Percentiles rank a stretch among this genome's conserved stretches.
Evolutionary conservation across 148 eudicot species (phyloP).

Genomic region (Amaranthus cruentus): DNA sequence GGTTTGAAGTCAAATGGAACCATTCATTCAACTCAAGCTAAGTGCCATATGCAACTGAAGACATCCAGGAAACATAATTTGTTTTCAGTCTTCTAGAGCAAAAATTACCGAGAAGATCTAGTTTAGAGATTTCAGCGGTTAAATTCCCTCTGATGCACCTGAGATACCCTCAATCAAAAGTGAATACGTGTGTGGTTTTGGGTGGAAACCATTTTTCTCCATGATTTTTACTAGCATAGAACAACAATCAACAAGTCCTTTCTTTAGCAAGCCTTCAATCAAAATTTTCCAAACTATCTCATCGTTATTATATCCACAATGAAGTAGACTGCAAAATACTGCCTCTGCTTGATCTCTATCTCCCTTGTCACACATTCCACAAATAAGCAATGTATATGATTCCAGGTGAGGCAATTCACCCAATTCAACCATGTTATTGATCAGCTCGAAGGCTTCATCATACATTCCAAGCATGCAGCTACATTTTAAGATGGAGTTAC

Average conservation of each 20-base stretch:
- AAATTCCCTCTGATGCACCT: slow-evolving; percentile 24
- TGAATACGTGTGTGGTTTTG: slow-evolving; percentile 49
- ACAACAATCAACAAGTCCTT: slow-evolving; percentile 48
- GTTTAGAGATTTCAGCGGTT: background rate
- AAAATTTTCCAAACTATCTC: slow-evolving; percentile 85
- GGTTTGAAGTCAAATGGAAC: background rate
- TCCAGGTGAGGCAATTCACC: slow-evolving; percentile 55
- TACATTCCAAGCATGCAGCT: slow-evolving; percentile 49
- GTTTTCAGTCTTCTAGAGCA: background rate
- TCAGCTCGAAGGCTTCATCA: slow-evolving; percentile 45
- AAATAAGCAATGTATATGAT: slow-evolving; percentile 47
- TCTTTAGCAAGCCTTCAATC: slow-evolving; percentile 64
- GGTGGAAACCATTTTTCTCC: slow-evolving; percentile 57
- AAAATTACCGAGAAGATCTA: background rate
- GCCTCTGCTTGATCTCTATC: slow-evolving; percentile 44
- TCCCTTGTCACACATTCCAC: slow-evolving; percentile 60
- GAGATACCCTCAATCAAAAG: slow-evolving; percentile 47
- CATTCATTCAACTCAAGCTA: slow-evolving; percentile 2
- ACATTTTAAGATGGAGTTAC: slow-evolving; percentile 49
- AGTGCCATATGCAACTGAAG: slow-evolving; percentile 5
- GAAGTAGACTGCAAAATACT: slow-evolving; percentile 50
- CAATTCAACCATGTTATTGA: slow-evolving; percentile 36
- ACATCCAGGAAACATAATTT: background rate
- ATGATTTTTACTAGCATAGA: slow-evolving; percentile 55
- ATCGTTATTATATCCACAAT: slow-evolving; percentile 60